phyloP scores from a whole-genome alignment of 2,329 filamentous ascomycete species.

The Colletotrichum euphorbiae region DNA sequence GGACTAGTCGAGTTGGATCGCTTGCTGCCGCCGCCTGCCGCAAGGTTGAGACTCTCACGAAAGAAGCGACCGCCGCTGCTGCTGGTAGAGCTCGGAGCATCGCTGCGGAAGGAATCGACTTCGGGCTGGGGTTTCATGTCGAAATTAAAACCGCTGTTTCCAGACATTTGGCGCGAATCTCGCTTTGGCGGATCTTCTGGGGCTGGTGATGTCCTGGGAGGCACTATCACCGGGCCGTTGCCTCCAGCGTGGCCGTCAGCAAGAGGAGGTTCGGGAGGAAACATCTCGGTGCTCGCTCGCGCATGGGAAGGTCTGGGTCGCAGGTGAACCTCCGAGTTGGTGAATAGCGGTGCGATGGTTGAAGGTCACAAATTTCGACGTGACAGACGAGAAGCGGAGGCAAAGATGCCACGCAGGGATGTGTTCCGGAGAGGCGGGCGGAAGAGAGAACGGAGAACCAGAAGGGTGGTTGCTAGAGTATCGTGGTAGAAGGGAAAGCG shows the following conservation, averaged over 20 bases:
- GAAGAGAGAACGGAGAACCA: neutral
- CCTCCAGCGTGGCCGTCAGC: slow-evolving; percentile 18
- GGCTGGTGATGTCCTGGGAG: slow-evolving; percentile 1
- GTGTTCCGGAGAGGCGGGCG: neutral
- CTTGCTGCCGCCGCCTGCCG: slow-evolving; percentile 40
- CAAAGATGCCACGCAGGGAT: neutral
- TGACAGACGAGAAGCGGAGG: neutral
- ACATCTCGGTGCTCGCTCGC: slow-evolving; percentile 34
- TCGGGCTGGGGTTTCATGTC: slow-evolving; percentile 7
- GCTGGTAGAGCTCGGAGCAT: slow-evolving; percentile 17
- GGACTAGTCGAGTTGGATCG: slow-evolving; percentile 53
- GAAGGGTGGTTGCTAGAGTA: slow-evolving; percentile 24
- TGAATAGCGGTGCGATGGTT: neutral
- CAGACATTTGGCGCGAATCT: slow-evolving; percentile 9
- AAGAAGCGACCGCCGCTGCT: slow-evolving; percentile 51
- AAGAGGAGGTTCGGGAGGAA: slow-evolving; percentile 25
- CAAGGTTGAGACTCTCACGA: slow-evolving; percentile 46
- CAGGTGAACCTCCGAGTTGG: slow-evolving; percentile 1
- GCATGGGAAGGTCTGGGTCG: slow-evolving; percentile 36
- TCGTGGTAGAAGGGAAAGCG: slow-evolving; percentile 24
- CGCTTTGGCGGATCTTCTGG: neutral
- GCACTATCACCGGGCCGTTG: slow-evolving; percentile 16
- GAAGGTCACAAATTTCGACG: neutral
- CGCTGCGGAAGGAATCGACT: neutral
- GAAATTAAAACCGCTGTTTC: slow-evolving; percentile 30